Evolutionary conservation across 345 rosid species (phyloP).

Genomic region (Brassica rapa): DNA sequence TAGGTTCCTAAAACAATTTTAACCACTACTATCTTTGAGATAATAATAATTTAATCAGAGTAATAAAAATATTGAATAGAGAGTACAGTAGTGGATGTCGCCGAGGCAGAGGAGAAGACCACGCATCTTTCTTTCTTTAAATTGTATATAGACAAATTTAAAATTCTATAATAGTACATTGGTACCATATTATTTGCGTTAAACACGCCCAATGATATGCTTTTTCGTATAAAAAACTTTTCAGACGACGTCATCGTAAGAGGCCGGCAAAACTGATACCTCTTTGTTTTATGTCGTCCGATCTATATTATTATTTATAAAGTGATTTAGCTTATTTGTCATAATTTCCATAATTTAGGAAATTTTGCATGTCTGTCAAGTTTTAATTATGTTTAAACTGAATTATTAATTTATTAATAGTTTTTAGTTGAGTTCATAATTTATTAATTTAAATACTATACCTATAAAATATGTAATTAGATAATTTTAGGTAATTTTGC

Average conservation of each 20-base stretch:
- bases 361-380: too few relatives aligned
- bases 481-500: too few relatives aligned
- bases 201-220: background rate
- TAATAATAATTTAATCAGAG: background rate
- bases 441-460: too few relatives aligned
- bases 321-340: too few relatives aligned
- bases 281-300: background rate
- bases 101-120: constrained; percentile 27
- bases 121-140: constrained; percentile 6
- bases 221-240: background rate
- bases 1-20: background rate
- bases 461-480: too few relatives aligned
- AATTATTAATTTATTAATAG: too few relatives aligned
- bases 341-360: too few relatives aligned
- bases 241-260: constrained; percentile 9
- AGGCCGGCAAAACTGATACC: background rate
- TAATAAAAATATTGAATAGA: background rate
- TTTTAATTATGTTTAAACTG: too few relatives aligned
- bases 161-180: background rate
- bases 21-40: background rate
- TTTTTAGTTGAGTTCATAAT: too few relatives aligned
- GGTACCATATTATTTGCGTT: background rate
- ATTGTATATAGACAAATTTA: background rate
- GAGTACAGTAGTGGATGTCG: constrained; percentile 17
- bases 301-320: too few relatives aligned